Evolutionary conservation across 768 basidiomycete genomes (phyloP).

Genomic region (Collybia nuda): DNA sequence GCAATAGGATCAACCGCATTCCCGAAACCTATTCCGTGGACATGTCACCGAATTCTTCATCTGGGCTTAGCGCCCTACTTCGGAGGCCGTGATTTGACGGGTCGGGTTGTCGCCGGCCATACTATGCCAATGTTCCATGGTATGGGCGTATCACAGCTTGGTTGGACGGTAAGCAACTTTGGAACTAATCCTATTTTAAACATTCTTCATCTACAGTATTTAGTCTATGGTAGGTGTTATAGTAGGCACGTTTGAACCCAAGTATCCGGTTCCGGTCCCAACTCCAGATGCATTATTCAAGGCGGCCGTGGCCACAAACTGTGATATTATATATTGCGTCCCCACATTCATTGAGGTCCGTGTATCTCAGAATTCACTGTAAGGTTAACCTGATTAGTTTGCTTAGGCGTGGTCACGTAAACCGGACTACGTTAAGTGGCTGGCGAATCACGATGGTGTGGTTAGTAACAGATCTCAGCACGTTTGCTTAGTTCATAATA

Average conservation of each 20-base stretch:
- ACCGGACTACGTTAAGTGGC: neutral
- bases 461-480: conserved; percentile 17
- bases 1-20: conserved; percentile 17
- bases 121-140: conserved; percentile 30
- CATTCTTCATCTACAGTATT: conserved; percentile 19
- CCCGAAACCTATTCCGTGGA: conserved; percentile 20
- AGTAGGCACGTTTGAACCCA: conserved; percentile 26
- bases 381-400: neutral
- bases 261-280: conserved; percentile 20
- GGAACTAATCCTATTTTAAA: neutral
- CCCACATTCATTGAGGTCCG: conserved; percentile 32
- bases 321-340: conserved; percentile 23
- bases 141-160: conserved; percentile 25
- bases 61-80: conserved; percentile 13
- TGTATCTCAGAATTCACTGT: neutral
- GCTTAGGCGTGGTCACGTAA: conserved; percentile 15
- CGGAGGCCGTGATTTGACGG: conserved; percentile 22
- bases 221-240: conserved; percentile 23
- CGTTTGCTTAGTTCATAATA: neutral
- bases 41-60: conserved; percentile 11
- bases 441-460: conserved; percentile 25
- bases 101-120: conserved; percentile 20
- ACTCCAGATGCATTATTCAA: conserved; percentile 27
- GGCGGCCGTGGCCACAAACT: conserved; percentile 17
- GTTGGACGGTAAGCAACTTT: conserved; percentile 5